phyloP scores from a whole-genome alignment of 2,329 filamentous ascomycete genomes.

The Diplodia corticola region DNA sequence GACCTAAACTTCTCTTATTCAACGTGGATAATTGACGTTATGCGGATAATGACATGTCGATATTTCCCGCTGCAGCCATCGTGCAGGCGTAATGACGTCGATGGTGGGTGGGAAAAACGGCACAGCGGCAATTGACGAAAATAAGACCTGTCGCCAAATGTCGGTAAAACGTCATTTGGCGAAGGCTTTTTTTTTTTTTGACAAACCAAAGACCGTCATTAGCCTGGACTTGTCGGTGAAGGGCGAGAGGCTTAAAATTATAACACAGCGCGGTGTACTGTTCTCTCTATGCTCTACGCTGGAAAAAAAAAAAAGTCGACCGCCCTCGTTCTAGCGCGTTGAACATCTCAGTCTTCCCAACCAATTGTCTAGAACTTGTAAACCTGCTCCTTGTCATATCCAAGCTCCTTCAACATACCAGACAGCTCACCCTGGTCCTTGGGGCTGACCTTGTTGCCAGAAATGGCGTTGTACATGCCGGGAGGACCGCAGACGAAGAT shows the following conservation, averaged over 20 bases:
- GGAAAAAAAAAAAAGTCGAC: neutral
- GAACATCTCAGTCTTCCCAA: neutral
- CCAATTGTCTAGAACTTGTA: constrained; percentile 77
- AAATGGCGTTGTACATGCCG: constrained; percentile 89
- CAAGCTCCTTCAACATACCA: constrained; percentile 80
- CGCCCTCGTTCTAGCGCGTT: neutral
- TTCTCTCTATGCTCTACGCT: constrained; percentile 17
- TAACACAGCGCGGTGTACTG: neutral
- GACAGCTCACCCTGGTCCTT: constrained; percentile 88
- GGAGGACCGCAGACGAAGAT: constrained; percentile 95
- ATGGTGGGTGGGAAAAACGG: neutral
- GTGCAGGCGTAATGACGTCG: constrained; percentile 1
- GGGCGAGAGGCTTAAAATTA: neutral
- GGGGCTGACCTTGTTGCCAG: constrained; percentile 86
- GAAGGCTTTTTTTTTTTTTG: neutral
- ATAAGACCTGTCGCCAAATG: neutral
- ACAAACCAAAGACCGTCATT: neutral
- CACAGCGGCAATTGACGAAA: neutral
- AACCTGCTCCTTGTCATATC: constrained; percentile 84
- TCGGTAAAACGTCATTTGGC: neutral
- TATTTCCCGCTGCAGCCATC: neutral
- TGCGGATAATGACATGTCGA: neutral
- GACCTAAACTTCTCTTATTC: neutral
- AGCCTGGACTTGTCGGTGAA: neutral
- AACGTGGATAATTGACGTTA: neutral